Evolutionary conservation across 2,329 filamentous ascomycete species (phyloP), one percentile per base, ranked within the genome.

Genomic region (Colletotrichum eremochloae): DNA sequence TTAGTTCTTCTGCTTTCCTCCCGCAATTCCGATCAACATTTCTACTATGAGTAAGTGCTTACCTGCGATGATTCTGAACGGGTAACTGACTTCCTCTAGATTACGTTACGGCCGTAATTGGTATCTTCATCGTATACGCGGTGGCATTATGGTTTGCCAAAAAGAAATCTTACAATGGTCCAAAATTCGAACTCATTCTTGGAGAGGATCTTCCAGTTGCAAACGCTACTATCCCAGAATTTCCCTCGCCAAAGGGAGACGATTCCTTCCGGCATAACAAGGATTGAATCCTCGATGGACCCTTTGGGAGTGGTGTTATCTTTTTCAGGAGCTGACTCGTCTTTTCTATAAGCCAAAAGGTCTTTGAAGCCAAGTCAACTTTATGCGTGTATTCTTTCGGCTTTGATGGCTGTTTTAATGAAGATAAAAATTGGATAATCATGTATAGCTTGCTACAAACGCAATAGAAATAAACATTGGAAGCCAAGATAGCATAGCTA

Each of bases 1-100:
- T 2, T 31, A 69, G 67, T 69, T 69, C 62, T 69, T 69, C 52
- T 69, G 67, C 33, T 69, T 69, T 8, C 67, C 67, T n/a, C 67
- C 67, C 9, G 67, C 67, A 5, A 69, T 69, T 15, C 67, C 67
- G 2, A 52, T 69, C 24, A 42, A 52, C 33, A 33, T 65, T 9
- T 69, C 61, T n/a, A 69, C 67, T 3, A 69, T 69, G 67, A 69
- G 67, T 66, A 58, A 58, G 62, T 66, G 12, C 29, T n/a, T 20
- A 5, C 12, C 62, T n/a, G 15, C 12, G 5, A 40, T n/a, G 18
- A 5, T 2, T 29, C 5, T 3, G 7, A 20, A 3, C 2, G 1
- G 2, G 7, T 1, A 9, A 24, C 24, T 69, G 20, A 69, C 42
- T 4, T 15, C 12, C 11, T 44, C 38, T 18, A 66, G 67, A 69